Evolutionary conservation across 2,329 filamentous ascomycete species (phyloP).

Genomic region (Fusarium paranaense): DNA sequence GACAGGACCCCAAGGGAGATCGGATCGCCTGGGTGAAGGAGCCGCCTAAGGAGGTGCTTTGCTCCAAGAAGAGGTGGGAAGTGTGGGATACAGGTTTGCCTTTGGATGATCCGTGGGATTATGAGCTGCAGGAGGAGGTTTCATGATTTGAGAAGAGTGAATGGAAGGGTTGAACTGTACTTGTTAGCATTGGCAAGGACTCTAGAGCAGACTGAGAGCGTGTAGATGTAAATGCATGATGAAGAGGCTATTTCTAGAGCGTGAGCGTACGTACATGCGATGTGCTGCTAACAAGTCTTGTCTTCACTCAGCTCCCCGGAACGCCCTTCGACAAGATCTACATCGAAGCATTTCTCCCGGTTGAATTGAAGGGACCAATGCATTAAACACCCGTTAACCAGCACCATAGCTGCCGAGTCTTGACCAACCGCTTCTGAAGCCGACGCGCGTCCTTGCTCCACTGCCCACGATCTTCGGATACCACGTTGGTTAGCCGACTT

Average conservation of each 20-base stretch:
- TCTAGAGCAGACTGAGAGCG: not conserved
- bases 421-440: not conserved
- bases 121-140: not conserved
- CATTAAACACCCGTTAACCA: not conserved
- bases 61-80: constrained; percentile 50
- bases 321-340: too few relatives aligned
- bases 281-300: not conserved
- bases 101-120: not conserved
- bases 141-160: not conserved
- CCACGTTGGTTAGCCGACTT: not conserved
- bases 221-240: not conserved
- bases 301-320: not conserved
- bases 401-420: not conserved
- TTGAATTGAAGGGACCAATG: too few relatives aligned
- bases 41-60: constrained; percentile 56
- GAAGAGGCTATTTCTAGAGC: not conserved
- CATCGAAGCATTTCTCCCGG: too few relatives aligned
- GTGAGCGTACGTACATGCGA: not conserved
- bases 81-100: constrained; percentile 45
- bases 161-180: not conserved
- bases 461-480: not conserved
- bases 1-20: constrained; percentile 44
- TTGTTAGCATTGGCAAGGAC: not conserved
- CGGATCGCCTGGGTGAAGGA: constrained; percentile 56
- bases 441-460: constrained; percentile 11